A percentile compares a stretch with the other conserved stretches of the same genome.
phyloP scores from a whole-genome alignment of 495 filamentous ascomycete genomes.

The Aspergillus affinis region DNA sequence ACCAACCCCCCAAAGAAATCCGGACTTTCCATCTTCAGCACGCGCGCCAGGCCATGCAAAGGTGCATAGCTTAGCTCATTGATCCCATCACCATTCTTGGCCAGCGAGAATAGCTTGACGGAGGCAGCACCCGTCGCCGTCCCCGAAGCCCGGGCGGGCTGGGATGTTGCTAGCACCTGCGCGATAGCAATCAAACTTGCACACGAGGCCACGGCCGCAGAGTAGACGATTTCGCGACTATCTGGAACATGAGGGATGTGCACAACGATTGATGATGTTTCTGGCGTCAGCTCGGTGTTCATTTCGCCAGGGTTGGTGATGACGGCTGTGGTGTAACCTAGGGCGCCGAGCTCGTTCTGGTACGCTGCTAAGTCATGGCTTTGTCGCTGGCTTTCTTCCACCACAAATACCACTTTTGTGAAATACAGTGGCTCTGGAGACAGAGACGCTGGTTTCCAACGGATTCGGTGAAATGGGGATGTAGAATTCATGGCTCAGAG shows the following conservation, averaged over 20 bases:
- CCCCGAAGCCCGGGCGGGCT: no score
- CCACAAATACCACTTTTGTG: not conserved
- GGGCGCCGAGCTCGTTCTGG: not conserved
- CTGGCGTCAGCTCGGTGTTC: not conserved
- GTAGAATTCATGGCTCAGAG: not conserved
- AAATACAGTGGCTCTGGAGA: not conserved
- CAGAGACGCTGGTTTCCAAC: not conserved
- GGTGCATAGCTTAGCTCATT: not conserved
- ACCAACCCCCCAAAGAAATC: not conserved
- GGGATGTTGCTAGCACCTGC: not conserved
- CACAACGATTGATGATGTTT: not conserved
- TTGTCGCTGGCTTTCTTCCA: not conserved
- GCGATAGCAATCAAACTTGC: not conserved
- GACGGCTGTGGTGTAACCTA: not conserved
- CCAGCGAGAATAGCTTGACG: not conserved
- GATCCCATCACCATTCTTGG: not conserved
- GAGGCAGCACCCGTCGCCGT: no score
- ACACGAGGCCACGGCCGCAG: not conserved
- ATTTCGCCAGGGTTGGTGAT: not conserved
- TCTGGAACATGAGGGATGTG: not conserved
- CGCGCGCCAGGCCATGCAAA: not conserved
- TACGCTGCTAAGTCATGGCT: not conserved
- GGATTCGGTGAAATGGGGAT: not conserved
- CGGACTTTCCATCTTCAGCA: not conserved
- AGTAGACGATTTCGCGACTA: not conserved